Percentiles rank a stretch among this genome's conserved stretches.
Conservation (phyloP, 2,329 filamentous ascomycete species). For the Beauveria scarabaeidicola region DNA sequence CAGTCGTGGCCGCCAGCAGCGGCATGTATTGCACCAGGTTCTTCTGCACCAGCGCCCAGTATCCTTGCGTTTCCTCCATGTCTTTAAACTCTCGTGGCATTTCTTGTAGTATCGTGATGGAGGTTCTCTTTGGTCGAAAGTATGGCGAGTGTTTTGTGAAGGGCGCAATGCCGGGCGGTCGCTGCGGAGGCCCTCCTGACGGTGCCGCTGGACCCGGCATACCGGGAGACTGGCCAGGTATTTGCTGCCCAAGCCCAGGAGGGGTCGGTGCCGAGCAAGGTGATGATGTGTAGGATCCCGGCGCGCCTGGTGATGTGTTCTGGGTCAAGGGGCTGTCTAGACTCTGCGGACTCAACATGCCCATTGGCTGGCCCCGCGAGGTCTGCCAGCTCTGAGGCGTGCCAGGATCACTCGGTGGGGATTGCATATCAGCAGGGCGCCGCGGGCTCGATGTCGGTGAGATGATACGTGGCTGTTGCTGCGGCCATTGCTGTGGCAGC, state of each 20-base stretch:
- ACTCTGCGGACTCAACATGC: conserved; percentile 27
- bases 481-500: conserved; percentile 4
- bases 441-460: conserved; percentile 1
- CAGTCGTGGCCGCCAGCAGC: conserved; percentile 23
- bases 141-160: conserved; percentile 31
- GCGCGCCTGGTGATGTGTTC: not conserved
- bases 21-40: conserved; percentile 30
- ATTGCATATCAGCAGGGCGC: not conserved
- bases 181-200: conserved; percentile 11
- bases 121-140: conserved; percentile 24
- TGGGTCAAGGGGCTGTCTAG: conserved; percentile 20
- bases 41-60: conserved; percentile 30
- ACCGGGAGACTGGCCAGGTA: conserved; percentile 2
- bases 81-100: conserved; percentile 25
- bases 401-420: not conserved
- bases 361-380: conserved; percentile 1
- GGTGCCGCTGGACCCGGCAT: conserved; percentile 12
- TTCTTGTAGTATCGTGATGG: conserved; percentile 23
- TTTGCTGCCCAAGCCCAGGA: conserved; percentile 1
- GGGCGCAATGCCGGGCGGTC: conserved; percentile 26
- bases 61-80: conserved; percentile 28
- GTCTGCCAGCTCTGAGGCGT: not conserved
- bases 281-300: not conserved
- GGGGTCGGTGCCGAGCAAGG: conserved; percentile 11
- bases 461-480: not conserved